Base-by-base conservation (phyloP, 495 filamentous ascomycete genomes). In the Lepraria neglecta region DNA sequence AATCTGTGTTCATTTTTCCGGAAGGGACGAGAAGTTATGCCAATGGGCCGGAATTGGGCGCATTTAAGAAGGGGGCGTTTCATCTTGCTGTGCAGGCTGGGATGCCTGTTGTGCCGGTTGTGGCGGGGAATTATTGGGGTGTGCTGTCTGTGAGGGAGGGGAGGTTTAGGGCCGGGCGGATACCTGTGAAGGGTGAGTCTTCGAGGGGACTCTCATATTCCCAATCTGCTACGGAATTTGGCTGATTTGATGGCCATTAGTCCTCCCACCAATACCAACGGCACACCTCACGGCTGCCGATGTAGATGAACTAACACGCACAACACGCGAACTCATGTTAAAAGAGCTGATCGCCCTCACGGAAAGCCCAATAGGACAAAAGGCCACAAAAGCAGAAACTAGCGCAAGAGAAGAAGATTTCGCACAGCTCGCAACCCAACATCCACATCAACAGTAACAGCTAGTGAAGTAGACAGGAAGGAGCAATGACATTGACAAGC, bases 31-130 rank as follows among this genome's bases (percentile, higher is more conserved):
- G 94, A 54, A 92, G 88, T 65, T 96, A 99, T 77, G 81, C 86
- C 52, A 82, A 85, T 65, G 84, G 89, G 52, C 87, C 94, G 6
- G 84, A 80, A 55, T 74, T 99, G 68, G 75, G 97, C 58, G 84
- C 88, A 7, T 99, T 97, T 77, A 98, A 99, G 77, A 97, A 97
- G 77, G 94, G 94, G 61, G 94, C 94, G 43, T 99, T 97, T 75
- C 94, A 97, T 72, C 77, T 98, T 12, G 94, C 94, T 24, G 84
- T 99, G 7, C 88, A 97, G 77, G 95, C 92, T 0, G 87, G 90
- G 69, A 92, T 99, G 43, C 92, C 92, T 0, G 77, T 96, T 24
- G 89, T 97, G 24, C 81, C 83, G 10, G 77, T 80, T 17, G 67
- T 69, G 27, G 62, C 51, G 28, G 88, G 84, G 68, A 97, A 95